Evolutionary conservation across 768 basidiomycete species (phyloP), one percentile per base, ranked within the genome.

Genomic region (Boletus huronensis): DNA sequence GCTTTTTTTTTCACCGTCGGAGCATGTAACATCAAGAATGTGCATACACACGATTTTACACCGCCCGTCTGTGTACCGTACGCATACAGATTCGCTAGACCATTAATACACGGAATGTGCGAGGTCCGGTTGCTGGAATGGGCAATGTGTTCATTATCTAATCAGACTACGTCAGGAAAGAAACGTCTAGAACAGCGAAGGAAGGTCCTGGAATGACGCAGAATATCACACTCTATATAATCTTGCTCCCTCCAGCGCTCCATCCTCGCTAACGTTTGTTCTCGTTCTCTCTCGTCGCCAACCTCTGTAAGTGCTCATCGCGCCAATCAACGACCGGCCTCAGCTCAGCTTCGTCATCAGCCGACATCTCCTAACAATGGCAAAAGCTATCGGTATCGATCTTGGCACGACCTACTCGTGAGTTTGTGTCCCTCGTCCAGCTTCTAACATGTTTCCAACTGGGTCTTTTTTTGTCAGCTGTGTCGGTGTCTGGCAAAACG

Each of bases 401-500:
- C 80, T 92, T 63, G 89, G 89, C 65, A 96, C 94, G 58, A 97
- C 94, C 49, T 92, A 92, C 81, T 92, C 90, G 89, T 91, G 70
- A 61, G 88, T 80, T 11, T 19, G 17, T 26, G 31, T 49, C 43
- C 38, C 10, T 26, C 13, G 13, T 32, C 29, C 17, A 13, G 13
- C 7, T 5, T 5, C 39, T 61, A 44, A 25, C 53, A 28, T 61
- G 43, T 13, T 45, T 25, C 52, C 42, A 56, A 41, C 45, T 41
- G 35, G 34, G 53, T 21, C 36, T 16, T 57, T 45, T 43, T 68
- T 50, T 9, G 55, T 28, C 71, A 94, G 91, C n/a, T 98, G 95
- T 75, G 96, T 98, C 66, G 96, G 91, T 82, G 95, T 98, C 59
- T 98, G 95, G 94, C 92, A 95, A 82, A 94, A 97, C 69, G 96